Evolutionary conservation across 2,329 filamentous ascomycete genomes (phyloP).

Genomic region (Aphanocladium album): DNA sequence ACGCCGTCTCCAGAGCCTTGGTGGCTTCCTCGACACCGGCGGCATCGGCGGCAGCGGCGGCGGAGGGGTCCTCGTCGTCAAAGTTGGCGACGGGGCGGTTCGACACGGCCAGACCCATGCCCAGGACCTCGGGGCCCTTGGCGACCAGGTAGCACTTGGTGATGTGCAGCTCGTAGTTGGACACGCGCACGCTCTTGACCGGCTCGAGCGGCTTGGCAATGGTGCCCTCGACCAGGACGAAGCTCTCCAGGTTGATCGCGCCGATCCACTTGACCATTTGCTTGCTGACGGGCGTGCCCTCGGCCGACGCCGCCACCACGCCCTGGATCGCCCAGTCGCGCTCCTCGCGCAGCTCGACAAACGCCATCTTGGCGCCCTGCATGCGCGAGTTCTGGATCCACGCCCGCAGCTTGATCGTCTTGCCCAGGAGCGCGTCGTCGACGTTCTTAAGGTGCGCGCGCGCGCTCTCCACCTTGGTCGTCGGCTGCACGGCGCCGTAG

Average conservation of each 20-base stretch:
- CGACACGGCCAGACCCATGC: constrained; percentile 52
- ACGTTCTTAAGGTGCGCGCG: constrained; percentile 59
- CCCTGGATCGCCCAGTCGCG: constrained; percentile 75
- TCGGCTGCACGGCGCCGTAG: constrained; percentile 65
- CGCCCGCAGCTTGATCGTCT: constrained; percentile 69
- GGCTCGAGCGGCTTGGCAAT: constrained; percentile 80
- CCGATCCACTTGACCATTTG: constrained; percentile 95
- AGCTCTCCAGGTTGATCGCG: constrained; percentile 71
- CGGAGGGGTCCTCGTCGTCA: constrained; percentile 48
- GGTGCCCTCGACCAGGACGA: constrained; percentile 72
- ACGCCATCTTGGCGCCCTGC: constrained; percentile 88
- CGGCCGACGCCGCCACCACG: constrained; percentile 65
- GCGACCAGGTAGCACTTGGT: constrained; percentile 77
- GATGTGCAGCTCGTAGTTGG: constrained; percentile 80
- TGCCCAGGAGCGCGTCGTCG: constrained; percentile 59
- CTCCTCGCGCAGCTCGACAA: constrained; percentile 78
- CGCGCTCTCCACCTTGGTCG: constrained; percentile 52
- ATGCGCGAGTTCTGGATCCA: constrained; percentile 83
- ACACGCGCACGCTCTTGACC: constrained; percentile 80
- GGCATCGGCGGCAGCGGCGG: constrained; percentile 23
- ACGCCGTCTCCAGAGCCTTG: constrained; percentile 38
- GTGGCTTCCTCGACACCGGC: constrained; percentile 37
- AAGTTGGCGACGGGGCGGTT: constrained; percentile 54
- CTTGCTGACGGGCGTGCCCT: constrained; percentile 61
- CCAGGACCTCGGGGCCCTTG: constrained; percentile 52